phyloP scores from a whole-genome alignment of 257 asterid species.

The Leptodermis oblonga region DNA sequence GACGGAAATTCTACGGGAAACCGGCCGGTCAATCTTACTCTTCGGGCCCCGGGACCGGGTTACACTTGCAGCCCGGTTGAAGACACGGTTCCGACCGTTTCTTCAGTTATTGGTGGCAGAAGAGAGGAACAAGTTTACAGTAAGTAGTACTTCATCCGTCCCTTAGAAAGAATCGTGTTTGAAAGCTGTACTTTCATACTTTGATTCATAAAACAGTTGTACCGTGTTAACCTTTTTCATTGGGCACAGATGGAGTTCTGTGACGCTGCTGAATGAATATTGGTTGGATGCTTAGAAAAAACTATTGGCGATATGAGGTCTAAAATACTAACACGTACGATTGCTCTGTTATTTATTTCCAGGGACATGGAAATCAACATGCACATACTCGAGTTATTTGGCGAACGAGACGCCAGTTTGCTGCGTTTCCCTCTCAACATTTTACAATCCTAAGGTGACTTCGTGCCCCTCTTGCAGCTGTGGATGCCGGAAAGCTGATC shows the following conservation, averaged over 20 bases:
- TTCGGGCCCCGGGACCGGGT: conserved; percentile 63
- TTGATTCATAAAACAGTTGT: too few relatives aligned
- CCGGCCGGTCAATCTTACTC: conserved; percentile 43
- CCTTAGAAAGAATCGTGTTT: too few relatives aligned
- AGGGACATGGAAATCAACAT: conserved; percentile 65
- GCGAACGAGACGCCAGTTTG: conserved; percentile 48
- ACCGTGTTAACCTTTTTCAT: too few relatives aligned
- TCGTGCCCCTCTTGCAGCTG: conserved; percentile 67
- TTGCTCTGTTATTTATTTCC: not conserved
- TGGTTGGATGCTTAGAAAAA: not conserved
- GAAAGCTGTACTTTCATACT: too few relatives aligned
- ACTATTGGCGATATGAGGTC: too few relatives aligned
- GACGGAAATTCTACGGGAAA: conserved; percentile 33
- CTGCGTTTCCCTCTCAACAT: conserved; percentile 70
- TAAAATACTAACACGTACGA: too few relatives aligned
- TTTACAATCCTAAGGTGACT: conserved; percentile 53
- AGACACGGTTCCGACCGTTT: conserved; percentile 50
- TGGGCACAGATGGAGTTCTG: too few relatives aligned
- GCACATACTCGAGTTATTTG: conserved; percentile 57
- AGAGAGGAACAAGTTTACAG: conserved; percentile 64
- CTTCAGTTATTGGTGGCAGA: conserved; percentile 44
- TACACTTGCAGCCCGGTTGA: conserved; percentile 47
- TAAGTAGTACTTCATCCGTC: conserved; percentile 26
- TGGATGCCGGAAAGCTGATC: conserved; percentile 47
- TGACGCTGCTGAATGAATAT: too few relatives aligned